phyloP scores from a whole-genome alignment of 768 basidiomycete species.

The Candolleomyces aberdarensis region DNA sequence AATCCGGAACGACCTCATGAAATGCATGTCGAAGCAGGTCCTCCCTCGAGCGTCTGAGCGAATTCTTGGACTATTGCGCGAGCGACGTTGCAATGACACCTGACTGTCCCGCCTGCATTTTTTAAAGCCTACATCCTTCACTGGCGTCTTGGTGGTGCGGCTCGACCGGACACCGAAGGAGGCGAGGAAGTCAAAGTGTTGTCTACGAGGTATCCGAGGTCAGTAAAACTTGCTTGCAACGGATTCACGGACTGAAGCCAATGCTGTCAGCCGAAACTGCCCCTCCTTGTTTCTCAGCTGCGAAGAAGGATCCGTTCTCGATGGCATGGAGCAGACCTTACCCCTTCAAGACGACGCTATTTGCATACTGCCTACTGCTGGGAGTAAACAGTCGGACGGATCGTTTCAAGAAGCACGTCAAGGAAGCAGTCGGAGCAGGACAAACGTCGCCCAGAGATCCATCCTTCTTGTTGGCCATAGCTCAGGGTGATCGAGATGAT shows the following conservation, averaged over 20 bases:
- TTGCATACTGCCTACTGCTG: slow-evolving; percentile 40
- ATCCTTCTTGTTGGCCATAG: slow-evolving; percentile 45
- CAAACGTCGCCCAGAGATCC: slow-evolving; percentile 38
- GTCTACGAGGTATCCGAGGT: slow-evolving; percentile 14
- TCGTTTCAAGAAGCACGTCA: slow-evolving; percentile 47
- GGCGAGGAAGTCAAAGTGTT: slow-evolving; percentile 63
- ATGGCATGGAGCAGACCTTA: slow-evolving; percentile 50
- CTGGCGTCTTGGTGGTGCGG: slow-evolving; percentile 89
- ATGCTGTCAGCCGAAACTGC: neutral
- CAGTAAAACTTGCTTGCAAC: neutral
- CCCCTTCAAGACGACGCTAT: slow-evolving; percentile 44
- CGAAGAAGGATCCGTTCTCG: slow-evolving; percentile 42
- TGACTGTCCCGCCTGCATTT: slow-evolving; percentile 75
- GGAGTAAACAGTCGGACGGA: slow-evolving; percentile 34
- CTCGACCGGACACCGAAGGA: slow-evolving; percentile 94
- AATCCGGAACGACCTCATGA: slow-evolving; percentile 75
- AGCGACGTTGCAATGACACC: slow-evolving; percentile 84
- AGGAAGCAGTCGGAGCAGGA: slow-evolving; percentile 41
- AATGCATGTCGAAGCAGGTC: slow-evolving; percentile 64
- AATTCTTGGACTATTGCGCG: slow-evolving; percentile 84
- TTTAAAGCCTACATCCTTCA: slow-evolving; percentile 80
- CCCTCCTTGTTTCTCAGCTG: slow-evolving; percentile 58
- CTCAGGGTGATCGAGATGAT: slow-evolving; percentile 35
- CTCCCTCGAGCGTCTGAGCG: slow-evolving; percentile 55
- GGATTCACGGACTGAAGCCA: neutral